A percentile compares a stretch with the other conserved stretches of the same genome.
These are phyloP conservation scores for Daldinia sp. DNA, from an alignment of 2,329 filamentous ascomycete species.

Conservation along the genomic window DNA sequence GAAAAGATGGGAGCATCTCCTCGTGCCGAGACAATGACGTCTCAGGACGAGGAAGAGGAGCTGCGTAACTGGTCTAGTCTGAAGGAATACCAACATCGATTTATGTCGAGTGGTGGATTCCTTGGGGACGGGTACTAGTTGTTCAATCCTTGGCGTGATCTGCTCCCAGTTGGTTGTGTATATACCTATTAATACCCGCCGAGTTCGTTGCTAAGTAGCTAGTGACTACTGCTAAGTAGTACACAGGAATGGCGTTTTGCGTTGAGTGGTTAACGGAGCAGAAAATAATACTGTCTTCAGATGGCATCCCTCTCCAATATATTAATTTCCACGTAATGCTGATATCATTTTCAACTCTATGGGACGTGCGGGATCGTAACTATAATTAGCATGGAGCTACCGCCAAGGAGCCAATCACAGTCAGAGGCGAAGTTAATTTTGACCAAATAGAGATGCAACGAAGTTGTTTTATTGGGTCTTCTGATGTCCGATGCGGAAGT, in stretches of 20 bases:
- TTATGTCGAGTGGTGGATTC: slow-evolving; percentile 71
- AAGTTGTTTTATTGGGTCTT: background rate
- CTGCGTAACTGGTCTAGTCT: slow-evolving; percentile 80
- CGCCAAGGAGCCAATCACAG: background rate
- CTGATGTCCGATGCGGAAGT: background rate
- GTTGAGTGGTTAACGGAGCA: background rate
- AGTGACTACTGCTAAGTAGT: background rate
- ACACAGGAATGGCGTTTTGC: background rate
- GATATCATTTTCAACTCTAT: background rate
- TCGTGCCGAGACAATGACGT: slow-evolving; percentile 51
- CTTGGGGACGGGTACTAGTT: slow-evolving; percentile 32
- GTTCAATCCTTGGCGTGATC: background rate
- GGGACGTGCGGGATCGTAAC: background rate
- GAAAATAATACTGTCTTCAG: background rate
- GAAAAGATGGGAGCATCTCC: slow-evolving; percentile 67
- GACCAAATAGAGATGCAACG: background rate
- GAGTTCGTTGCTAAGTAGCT: background rate
- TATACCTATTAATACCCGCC: background rate
- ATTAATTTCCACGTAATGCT: background rate
- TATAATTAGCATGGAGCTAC: background rate
- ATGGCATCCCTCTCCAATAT: background rate
- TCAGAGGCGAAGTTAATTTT: background rate
- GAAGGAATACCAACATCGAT: slow-evolving; percentile 78
- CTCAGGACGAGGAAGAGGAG: slow-evolving; percentile 77
- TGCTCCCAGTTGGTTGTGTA: background rate